phyloP scores from a whole-genome alignment of 148 eudicot genomes.

The Polygonum aviculare region DNA sequence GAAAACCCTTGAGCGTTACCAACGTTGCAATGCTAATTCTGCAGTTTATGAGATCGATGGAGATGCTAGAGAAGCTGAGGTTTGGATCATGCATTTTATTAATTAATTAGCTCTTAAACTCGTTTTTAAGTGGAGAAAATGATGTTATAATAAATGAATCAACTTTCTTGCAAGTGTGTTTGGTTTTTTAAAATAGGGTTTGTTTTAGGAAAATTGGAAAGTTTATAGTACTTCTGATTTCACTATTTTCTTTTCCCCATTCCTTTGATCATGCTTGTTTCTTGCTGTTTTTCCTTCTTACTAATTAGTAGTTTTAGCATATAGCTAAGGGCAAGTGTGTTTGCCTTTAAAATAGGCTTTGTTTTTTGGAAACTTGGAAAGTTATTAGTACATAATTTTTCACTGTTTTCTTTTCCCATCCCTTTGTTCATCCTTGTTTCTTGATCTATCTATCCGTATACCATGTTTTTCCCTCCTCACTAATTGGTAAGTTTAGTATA shows the following conservation, averaged over 20 bases:
- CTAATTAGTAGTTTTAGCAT: not conserved
- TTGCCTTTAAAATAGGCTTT: not conserved
- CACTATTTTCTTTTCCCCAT: not conserved
- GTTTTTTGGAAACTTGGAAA: not conserved
- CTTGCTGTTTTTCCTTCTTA: not conserved
- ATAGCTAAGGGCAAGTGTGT: not conserved
- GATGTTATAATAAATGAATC: no score
- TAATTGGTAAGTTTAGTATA: not conserved
- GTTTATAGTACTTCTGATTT: not conserved
- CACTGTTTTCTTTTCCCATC: not conserved
- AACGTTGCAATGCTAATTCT: slow-evolving; percentile 8
- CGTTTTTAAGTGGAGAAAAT: not conserved
- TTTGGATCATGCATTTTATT: not conserved
- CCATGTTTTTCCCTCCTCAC: not conserved
- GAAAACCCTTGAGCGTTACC: slow-evolving; percentile 14
- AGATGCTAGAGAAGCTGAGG: not conserved
- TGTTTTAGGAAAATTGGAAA: not conserved
- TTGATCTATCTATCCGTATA: not conserved
- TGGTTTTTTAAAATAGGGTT: not conserved
- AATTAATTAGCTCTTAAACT: not conserved
- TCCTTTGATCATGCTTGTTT: no score
- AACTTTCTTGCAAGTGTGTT: not conserved
- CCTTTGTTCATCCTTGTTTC: no score
- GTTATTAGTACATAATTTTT: not conserved
- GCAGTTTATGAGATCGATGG: not conserved